Percentiles rank a stretch among this genome's conserved stretches.
Conservation (phyloP, 2,329 filamentous ascomycete genomes). For the Cytospora chrysosperma region DNA sequence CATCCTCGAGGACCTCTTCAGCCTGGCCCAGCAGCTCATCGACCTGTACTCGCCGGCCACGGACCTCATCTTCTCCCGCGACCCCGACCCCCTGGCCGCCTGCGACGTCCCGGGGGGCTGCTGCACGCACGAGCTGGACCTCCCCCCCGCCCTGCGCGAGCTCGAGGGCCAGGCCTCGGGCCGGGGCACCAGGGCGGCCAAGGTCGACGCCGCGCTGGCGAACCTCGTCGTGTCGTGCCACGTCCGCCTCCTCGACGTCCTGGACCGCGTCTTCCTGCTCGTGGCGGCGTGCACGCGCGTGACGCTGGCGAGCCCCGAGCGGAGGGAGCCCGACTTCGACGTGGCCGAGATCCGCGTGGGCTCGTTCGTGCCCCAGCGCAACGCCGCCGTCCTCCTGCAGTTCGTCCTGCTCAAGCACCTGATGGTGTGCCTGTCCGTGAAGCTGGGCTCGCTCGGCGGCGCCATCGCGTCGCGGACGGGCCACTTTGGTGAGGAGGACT, state of each 20-base stretch:
- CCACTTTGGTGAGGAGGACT: no score
- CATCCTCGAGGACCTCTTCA: constrained; percentile 37
- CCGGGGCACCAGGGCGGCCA: not conserved
- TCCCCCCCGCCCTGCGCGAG: constrained; percentile 24
- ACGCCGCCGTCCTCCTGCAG: constrained; percentile 36
- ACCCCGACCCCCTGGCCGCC: constrained; percentile 7
- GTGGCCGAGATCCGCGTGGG: constrained; percentile 43
- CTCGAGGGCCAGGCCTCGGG: constrained; percentile 22
- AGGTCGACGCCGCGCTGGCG: constrained; percentile 37
- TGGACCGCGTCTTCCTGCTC: constrained; percentile 36
- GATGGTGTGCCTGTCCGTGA: constrained; percentile 28
- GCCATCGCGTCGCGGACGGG: not conserved
- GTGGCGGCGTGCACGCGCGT: constrained; percentile 35
- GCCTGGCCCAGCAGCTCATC: constrained; percentile 35
- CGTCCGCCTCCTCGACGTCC: constrained; percentile 36
- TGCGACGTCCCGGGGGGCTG: constrained; percentile 35
- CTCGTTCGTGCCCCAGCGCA: constrained; percentile 36
- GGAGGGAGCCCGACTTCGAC: constrained; percentile 35
- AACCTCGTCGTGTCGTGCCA: constrained; percentile 41
- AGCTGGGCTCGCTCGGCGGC: not conserved
- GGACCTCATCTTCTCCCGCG: constrained; percentile 25
- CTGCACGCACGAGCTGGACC: constrained; percentile 35
- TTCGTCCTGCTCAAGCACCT: constrained; percentile 35
- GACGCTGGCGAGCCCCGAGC: constrained; percentile 30
- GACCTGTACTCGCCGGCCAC: constrained; percentile 37